phyloP scores from a whole-genome alignment of 2,329 filamentous ascomycete species.

The Fusarium fujikuroi region DNA sequence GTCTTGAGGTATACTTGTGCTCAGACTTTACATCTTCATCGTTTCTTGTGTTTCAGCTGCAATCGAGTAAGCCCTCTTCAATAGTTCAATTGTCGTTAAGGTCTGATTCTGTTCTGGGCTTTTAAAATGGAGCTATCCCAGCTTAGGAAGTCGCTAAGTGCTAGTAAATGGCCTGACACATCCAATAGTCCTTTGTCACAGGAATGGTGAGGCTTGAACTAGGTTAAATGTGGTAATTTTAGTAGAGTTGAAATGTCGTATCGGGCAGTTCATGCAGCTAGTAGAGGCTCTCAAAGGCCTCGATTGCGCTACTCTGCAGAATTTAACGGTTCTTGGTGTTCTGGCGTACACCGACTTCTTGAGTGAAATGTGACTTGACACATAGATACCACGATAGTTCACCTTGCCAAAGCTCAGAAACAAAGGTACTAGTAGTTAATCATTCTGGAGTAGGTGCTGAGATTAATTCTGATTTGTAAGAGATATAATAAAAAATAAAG shows the following conservation, averaged over 20 bases:
- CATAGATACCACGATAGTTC: neutral
- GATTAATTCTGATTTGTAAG: no score
- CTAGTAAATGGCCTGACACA: neutral
- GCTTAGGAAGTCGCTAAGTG: neutral
- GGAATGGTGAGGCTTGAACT: neutral
- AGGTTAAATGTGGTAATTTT: neutral
- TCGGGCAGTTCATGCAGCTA: neutral
- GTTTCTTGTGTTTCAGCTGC: neutral
- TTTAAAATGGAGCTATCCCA: neutral
- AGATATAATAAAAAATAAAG: neutral
- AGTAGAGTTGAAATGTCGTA: neutral
- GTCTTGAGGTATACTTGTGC: neutral
- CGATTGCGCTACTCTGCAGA: neutral
- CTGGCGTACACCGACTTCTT: neutral
- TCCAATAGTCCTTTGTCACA: neutral
- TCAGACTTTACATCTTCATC: neutral
- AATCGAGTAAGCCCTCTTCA: neutral
- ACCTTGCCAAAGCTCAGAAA: neutral
- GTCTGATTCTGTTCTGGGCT: neutral
- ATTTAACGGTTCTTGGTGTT: neutral
- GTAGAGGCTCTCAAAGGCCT: neutral
- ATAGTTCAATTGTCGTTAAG: neutral
- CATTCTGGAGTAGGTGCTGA: fast-evolving
- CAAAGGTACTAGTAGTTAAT: fast-evolving
- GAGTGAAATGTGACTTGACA: neutral